phyloP scores from a whole-genome alignment of 306 rosid species.

The Cicer yamashitae region DNA sequence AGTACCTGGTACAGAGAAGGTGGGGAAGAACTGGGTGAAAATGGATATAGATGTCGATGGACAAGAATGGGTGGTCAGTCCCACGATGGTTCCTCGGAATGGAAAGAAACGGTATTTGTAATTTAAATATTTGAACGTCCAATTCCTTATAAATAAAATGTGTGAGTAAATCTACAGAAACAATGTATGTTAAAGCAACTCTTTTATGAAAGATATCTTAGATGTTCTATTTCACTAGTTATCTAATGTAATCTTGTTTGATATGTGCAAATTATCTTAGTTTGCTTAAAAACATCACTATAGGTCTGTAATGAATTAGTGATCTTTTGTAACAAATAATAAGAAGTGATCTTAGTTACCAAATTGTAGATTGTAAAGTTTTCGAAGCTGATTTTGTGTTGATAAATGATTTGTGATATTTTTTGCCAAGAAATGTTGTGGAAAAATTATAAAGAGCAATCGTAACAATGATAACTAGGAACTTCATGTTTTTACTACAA shows the following conservation, averaged over 20 bases:
- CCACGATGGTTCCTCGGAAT: slow-evolving; percentile 76
- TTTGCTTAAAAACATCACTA: slow-evolving; percentile 33
- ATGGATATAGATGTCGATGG: slow-evolving; percentile 98
- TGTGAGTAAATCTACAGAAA: slow-evolving; percentile 35
- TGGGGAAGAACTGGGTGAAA: slow-evolving; percentile 81
- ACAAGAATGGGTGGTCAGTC: slow-evolving; percentile 95
- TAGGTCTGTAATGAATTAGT: neutral
- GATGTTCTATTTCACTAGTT: slow-evolving; percentile 15
- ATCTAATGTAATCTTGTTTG: slow-evolving; percentile 6
- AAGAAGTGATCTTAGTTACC: slow-evolving; percentile 36
- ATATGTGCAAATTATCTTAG: slow-evolving; percentile 16
- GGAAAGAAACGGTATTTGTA: slow-evolving; percentile 89
- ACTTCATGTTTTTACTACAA: slow-evolving; percentile 2
- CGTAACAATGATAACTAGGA: slow-evolving; percentile 2
- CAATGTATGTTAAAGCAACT: slow-evolving; percentile 29
- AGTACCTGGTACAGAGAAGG: slow-evolving; percentile 92
- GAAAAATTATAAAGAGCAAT: slow-evolving; percentile 5
- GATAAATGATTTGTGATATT: slow-evolving; percentile 25
- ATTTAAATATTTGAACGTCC: slow-evolving; percentile 33
- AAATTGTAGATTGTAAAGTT: slow-evolving; percentile 12
- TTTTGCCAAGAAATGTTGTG: slow-evolving; percentile 18
- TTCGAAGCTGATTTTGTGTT: slow-evolving; percentile 19
- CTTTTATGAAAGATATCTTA: slow-evolving; percentile 31
- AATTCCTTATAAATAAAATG: neutral
- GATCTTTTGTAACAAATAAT: slow-evolving; percentile 2